Percentiles rank a stretch among this genome's conserved stretches.
These are phyloP conservation scores for Ceratobasidium sp. DNA, from an alignment of 1,284 basidiomycete genomes.

Conservation along the genomic window DNA sequence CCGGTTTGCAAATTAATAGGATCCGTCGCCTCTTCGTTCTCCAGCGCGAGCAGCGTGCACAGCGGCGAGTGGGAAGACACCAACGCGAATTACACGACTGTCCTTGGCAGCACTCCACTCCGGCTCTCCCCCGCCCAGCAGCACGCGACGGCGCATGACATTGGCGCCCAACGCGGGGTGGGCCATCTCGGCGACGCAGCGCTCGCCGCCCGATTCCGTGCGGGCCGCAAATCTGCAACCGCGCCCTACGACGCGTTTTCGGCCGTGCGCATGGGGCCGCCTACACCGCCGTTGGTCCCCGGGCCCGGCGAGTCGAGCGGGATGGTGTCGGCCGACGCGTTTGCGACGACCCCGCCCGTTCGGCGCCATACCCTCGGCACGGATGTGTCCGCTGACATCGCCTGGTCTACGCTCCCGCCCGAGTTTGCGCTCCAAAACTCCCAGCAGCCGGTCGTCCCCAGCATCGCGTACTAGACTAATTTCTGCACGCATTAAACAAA, in stretches of 20 bases:
- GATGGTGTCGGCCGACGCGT: not conserved
- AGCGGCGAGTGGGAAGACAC: conserved; percentile 32
- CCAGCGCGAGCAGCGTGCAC: conserved; percentile 33
- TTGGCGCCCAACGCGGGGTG: conserved; percentile 29
- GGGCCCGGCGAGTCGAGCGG: conserved; percentile 3
- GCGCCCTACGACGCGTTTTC: conserved; percentile 38
- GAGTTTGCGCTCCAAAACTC: conserved; percentile 35
- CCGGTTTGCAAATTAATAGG: conserved; percentile 29
- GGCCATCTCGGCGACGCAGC: conserved; percentile 21
- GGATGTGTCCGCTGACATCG: conserved; percentile 25
- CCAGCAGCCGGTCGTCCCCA: conserved; percentile 18
- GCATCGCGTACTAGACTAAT: conserved; percentile 39
- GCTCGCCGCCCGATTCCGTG: conserved; percentile 33
- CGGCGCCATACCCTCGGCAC: conserved; percentile 41
- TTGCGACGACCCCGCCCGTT: conserved; percentile 14
- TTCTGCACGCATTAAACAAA: no score
- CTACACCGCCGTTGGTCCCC: conserved; percentile 39
- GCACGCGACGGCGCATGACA: conserved; percentile 26
- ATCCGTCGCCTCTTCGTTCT: conserved; percentile 39
- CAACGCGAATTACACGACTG: conserved; percentile 25
- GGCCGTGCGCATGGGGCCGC: conserved; percentile 33
- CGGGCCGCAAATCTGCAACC: conserved; percentile 41
- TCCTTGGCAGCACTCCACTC: conserved; percentile 14
- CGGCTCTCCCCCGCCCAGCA: conserved; percentile 37
- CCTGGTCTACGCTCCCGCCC: conserved; percentile 33